Evolutionary conservation across 2,329 filamentous ascomycete species (phyloP).

Genomic region (Ceratocystis smalleyi): DNA sequence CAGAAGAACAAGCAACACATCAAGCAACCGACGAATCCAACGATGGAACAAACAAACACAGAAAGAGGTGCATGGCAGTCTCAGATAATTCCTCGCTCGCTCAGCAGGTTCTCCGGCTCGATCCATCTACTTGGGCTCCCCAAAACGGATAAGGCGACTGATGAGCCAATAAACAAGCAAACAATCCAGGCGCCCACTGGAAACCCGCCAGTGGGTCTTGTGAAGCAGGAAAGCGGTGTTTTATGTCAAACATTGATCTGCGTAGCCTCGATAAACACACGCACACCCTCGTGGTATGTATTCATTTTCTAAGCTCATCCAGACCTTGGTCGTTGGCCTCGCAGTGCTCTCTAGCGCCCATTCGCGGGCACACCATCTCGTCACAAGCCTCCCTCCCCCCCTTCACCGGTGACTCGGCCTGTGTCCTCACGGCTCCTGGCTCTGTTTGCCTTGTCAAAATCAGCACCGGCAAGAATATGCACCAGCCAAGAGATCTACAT

Average conservation of each 20-base stretch:
- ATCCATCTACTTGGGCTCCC: background rate
- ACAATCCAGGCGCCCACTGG: background rate
- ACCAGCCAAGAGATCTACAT: slow-evolving; percentile 2
- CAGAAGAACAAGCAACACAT: background rate
- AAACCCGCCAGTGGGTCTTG: background rate
- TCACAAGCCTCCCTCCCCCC: background rate
- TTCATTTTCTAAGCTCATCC: too few species aligned
- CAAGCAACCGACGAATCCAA: background rate
- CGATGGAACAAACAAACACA: background rate
- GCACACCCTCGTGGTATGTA: too few species aligned
- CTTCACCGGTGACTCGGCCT: background rate
- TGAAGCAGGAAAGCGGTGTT: background rate
- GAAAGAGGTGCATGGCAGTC: background rate
- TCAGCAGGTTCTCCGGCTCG: background rate
- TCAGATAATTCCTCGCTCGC: background rate
- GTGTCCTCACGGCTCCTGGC: background rate
- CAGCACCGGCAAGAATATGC: background rate
- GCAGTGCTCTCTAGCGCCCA: too few species aligned
- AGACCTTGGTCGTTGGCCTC: too few species aligned
- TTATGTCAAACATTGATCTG: background rate
- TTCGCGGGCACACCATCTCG: too few species aligned
- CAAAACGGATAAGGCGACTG: background rate
- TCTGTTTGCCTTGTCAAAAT: background rate
- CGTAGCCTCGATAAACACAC: background rate
- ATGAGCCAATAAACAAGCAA: background rate